Base-by-base conservation (phyloP, 2,329 filamentous ascomycete genomes). In the Aspergillus ochraceus region DNA sequence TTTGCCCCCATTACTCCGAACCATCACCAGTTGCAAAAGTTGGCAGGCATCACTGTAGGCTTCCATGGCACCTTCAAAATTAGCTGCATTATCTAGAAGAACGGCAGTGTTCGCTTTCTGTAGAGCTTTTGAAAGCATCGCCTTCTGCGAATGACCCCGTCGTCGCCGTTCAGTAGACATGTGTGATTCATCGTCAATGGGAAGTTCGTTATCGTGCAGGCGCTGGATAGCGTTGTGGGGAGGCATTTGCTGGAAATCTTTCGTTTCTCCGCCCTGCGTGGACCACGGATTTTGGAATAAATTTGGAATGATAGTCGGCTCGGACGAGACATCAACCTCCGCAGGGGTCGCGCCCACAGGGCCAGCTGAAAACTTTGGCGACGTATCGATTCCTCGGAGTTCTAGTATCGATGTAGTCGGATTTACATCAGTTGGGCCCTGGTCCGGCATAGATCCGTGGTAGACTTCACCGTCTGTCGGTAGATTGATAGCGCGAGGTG, bases 21-120 rank as follows among this genome's bases (percentile, higher is more conserved):
- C 80, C 79, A 99, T 90, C 4, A 99, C 95, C 70, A 96, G 88
- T 66, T 94, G 89, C 57, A 99, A 80, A 60, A 99, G 81, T 57
- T 88, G 86, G 72, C 95, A 99, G 4, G 96, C 95, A 77, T 99
- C 95, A 11, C 86, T 83, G 73, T 99, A 99, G 14, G 94, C 92
- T 69, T 92, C 87, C 72, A 96, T 88, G 19, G 95, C 95, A 46
- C 91, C 92, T 73, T 94, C 91, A 64, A 95, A 94, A 71, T 98
- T 97, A 70, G 95, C 91, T 14, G 92, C 92, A 84, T 97, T 98
- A 77, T 99, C 95, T 46, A 99, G 85, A 66, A 97, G 85, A 26
- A 99, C 95, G 22, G 95, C 95, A 12, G 91, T 94, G 71, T 99
- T 97, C 53, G 95, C 95, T 78, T 97, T 97, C 73, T 96, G 90